Conservation (phyloP, 2,329 filamentous ascomycete species). For the Orbilia blumenaviensis region DNA sequence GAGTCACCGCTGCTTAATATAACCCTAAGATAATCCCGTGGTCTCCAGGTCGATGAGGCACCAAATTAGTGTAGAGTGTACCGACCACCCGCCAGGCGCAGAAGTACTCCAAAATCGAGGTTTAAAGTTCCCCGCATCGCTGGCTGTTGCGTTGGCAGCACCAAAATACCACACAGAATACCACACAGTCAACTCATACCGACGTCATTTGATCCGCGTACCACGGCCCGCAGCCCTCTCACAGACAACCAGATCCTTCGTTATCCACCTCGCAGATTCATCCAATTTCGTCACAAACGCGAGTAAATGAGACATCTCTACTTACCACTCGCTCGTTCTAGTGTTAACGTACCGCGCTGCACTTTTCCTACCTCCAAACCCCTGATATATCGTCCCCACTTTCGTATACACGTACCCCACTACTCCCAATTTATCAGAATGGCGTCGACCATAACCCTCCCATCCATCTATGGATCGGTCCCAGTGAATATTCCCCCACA, state of each 20-base stretch:
- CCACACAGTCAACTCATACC: slow-evolving; percentile 38
- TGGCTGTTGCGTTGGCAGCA: neutral
- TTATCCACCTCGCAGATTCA: neutral
- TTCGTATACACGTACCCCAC: no score
- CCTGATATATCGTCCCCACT: neutral
- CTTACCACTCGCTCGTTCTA: neutral
- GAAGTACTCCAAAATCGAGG: no score
- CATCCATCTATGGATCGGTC: slow-evolving; percentile 13
- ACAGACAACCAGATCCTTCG: neutral
- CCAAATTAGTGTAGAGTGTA: no score
- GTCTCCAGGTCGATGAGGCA: no score
- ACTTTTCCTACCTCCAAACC: neutral
- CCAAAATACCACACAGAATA: slow-evolving; percentile 36
- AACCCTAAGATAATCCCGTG: no score
- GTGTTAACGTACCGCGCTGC: neutral
- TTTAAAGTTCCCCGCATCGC: no score
- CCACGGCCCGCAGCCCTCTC: neutral
- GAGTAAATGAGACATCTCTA: neutral
- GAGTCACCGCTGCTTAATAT: no score
- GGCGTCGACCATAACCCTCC: slow-evolving; percentile 23
- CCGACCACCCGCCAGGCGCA: no score
- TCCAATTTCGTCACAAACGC: neutral
- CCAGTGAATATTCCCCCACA: slow-evolving; percentile 30
- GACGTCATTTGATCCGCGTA: neutral
- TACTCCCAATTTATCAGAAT: neutral